Evolutionary conservation across 2,329 filamentous ascomycete genomes (phyloP).

Genomic region (Hymenoscyphus fructigenus): DNA sequence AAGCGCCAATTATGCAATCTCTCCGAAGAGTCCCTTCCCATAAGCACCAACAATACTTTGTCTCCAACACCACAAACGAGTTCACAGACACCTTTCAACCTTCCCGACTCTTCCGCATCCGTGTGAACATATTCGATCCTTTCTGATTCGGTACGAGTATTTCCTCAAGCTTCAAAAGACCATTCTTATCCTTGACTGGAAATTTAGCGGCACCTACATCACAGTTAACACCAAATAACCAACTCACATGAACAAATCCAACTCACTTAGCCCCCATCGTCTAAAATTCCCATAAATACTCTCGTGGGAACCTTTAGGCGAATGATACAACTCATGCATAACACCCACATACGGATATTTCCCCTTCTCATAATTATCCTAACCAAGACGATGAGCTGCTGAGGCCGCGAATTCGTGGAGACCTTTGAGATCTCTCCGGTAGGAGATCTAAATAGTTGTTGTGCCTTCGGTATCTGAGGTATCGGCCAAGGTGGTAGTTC

Average conservation of each 20-base stretch:
- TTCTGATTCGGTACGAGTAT: background rate
- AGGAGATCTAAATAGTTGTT: conserved; percentile 6
- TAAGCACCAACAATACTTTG: too few species aligned
- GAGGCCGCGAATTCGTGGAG: conserved; percentile 4
- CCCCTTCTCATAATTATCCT: background rate
- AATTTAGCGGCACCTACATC: background rate
- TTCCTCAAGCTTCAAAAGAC: background rate
- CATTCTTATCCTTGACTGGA: background rate
- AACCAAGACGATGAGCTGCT: conserved; percentile 8
- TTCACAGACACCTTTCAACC: too few species aligned
- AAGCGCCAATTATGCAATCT: too few species aligned
- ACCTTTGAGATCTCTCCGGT: conserved; percentile 13
- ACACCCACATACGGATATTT: conserved; percentile 11
- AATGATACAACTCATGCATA: conserved; percentile 7
- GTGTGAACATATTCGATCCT: background rate
- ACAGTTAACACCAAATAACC: background rate
- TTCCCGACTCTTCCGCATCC: background rate
- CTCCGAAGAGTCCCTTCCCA: too few species aligned
- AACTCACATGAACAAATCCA: background rate
- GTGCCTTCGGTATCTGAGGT: conserved; percentile 9
- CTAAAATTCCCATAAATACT: conserved; percentile 8
- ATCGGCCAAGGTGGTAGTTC: conserved; percentile 6
- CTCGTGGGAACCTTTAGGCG: conserved; percentile 8
- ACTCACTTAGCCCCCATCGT: conserved; percentile 4
- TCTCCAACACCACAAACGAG: too few species aligned